Base-by-base conservation (phyloP, 2,329 filamentous ascomycete species). In the Aspergillus sergii region DNA sequence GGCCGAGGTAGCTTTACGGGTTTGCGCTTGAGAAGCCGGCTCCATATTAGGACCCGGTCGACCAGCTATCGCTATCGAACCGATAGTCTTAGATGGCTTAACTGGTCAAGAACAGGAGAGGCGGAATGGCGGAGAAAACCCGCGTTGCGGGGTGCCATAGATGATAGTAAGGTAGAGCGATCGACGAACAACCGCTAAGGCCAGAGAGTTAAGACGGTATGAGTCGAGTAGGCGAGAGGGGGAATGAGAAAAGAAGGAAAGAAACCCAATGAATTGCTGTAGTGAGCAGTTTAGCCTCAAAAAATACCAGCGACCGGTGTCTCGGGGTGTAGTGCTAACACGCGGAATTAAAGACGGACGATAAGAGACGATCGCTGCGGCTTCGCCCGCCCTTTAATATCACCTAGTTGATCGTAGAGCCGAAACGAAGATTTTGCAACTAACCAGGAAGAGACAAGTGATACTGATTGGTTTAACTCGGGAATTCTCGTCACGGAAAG, bases 11-110 rank as follows among this genome's bases (percentile, higher is more conserved):
- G 71, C 64, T 57, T 74, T 72, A 66, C 70, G 69, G 60, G 65
- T 60, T 69, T 72, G 70, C n/a, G 63, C 62, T 59, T 70, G 69
- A 36, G 70, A 60, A 54, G 67, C 46, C 23, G 71, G 64, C 34
- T 72, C 70, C 63, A 68, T 72, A 28, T 62, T 59, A 43, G 57
- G 60, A 54, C 53, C 45, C 54, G 43, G 59, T 45, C 43, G 60
- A 54, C 26, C 26, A 56, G 59, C 55, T 58, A 64, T 62, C 48
- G 59, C 55, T 58, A 64, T 62, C 48, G 54, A 58, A 55, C 41
- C 30, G 48, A 55, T 26, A 23, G 51, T 55, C 32, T 55, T 32
- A n/a, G 12, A 26, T 39, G 51, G 54, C 39, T 46, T 39, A 32
- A 51, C 51, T 32, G 26, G 26, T 58, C 21, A 50, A 14, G 26